These are phyloP conservation scores for Nicotiana rustica DNA, from an alignment of 305 asterid genomes.

Conservation along the genomic window DNA sequence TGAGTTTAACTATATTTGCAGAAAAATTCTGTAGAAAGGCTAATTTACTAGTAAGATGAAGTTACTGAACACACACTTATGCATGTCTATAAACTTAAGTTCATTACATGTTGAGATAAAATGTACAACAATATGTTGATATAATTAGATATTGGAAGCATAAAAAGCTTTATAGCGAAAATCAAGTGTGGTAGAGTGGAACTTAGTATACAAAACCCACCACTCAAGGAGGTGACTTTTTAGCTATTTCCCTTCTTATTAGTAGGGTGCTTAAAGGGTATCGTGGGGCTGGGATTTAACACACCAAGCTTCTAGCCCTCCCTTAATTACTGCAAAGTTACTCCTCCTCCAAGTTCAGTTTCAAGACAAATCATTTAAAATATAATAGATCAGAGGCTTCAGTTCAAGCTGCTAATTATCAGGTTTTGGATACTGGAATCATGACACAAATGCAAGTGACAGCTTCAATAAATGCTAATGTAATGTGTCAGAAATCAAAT, in stretches of 20 bases:
- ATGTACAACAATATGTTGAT: too few species aligned
- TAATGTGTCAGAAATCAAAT: neutral
- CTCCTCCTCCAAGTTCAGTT: slow-evolving; percentile 26
- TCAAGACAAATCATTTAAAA: slow-evolving; percentile 23
- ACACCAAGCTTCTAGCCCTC: neutral
- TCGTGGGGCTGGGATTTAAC: neutral
- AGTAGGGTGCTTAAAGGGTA: slow-evolving; percentile 16
- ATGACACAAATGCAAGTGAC: neutral
- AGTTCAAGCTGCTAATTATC: too few species aligned
- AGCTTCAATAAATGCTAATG: neutral
- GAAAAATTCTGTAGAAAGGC: too few species aligned
- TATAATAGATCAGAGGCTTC: neutral
- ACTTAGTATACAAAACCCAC: neutral
- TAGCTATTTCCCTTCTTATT: neutral
- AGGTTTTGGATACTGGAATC: neutral
- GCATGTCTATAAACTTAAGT: too few species aligned
- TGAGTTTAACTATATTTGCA: too few species aligned
- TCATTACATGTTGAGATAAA: too few species aligned
- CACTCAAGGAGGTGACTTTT: neutral
- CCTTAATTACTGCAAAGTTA: neutral
- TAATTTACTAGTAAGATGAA: too few species aligned
- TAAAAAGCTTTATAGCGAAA: neutral
- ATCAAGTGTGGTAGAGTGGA: neutral
- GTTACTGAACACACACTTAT: too few species aligned
- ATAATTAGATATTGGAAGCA: neutral